Evolutionary conservation across 2,329 filamentous ascomycete genomes (phyloP), one percentile per base, ranked within the genome.

Genomic region (Fusarium haematococcum): DNA sequence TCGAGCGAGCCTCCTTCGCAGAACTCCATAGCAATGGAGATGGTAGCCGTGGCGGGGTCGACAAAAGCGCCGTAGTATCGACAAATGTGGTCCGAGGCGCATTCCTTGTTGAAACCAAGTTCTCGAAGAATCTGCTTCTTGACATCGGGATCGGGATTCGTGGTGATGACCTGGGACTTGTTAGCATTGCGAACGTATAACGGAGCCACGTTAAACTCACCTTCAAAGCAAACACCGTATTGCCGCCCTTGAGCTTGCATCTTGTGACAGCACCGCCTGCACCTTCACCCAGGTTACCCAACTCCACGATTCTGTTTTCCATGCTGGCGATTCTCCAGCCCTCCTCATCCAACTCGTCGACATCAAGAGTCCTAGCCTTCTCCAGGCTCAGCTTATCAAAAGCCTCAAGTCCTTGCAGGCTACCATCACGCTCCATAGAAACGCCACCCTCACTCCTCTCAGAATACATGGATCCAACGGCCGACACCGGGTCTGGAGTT

Each of bases 1-100:
- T 99, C 95, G 23, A 99, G 89, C 56, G 95, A 98, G 63, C 97
- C 97, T 67, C 97, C 97, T 84, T 98, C 97, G 81, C 97, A 99
- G 79, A 97, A 98, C 82, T 99, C 97, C 97, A 99, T 99, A 67
- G 95, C 95, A 80, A 99, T 99, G 57, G 95, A 98, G 76, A 99
- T 98, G 57, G 96, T 98, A 60, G 95, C 95, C 11, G 95, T 97
- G n/a, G 95, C 93, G 68, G 97, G 94, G 81, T 99, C 96, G 81
- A 97, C 94, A 82, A 98, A 99, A 45, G 96, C 96, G 73, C 97
- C 97, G 80, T 98, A 99, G 85, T 99, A 99, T 73, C 93, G 92
- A 85, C 97, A 99, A 79, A 99, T 99, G 82, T 98, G 95, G 69
- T 97, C 93, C 6, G 95, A 98, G 7, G 94, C 95, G 82, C 97